Percentiles rank a stretch among this genome's conserved stretches.
These are phyloP conservation scores for Corymbia maculata DNA, from an alignment of 345 rosid genomes.

Conservation along the genomic window DNA sequence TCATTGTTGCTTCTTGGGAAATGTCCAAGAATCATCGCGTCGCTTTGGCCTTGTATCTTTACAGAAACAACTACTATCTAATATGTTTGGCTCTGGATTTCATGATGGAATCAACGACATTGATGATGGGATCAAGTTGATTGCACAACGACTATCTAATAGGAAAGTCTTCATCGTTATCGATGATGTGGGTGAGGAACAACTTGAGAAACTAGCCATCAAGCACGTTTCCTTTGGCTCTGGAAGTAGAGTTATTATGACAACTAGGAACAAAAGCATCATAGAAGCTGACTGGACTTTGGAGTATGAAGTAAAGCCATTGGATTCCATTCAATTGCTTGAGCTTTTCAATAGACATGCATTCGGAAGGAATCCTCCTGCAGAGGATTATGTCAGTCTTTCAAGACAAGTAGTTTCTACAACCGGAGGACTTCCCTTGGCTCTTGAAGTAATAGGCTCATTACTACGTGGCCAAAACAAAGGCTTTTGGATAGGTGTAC, in stretches of 20 bases:
- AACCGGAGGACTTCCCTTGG: neutral
- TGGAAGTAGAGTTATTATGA: neutral
- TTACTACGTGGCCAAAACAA: too few relatives aligned
- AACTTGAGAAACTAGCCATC: neutral
- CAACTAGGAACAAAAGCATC: neutral
- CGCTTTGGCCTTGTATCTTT: accelerated
- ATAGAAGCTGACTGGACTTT: neutral
- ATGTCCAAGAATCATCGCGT: neutral
- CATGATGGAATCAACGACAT: neutral
- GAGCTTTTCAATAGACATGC: neutral
- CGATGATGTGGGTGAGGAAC: neutral
- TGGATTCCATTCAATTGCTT: neutral
- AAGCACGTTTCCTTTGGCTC: accelerated
- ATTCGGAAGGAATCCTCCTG: neutral
- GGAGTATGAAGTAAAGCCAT: neutral
- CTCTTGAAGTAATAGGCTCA: neutral
- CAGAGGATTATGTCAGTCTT: neutral
- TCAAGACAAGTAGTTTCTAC: neutral
- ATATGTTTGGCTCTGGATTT: accelerated
- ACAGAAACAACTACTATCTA: neutral
- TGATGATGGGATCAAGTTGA: neutral
- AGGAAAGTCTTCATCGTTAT: neutral
- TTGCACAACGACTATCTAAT: accelerated
- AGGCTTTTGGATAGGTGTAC: neutral
- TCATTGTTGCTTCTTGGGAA: neutral